Evolutionary conservation across 2,329 filamentous ascomycete genomes (phyloP).

Genomic region (Penicillium psychrosexuale): DNA sequence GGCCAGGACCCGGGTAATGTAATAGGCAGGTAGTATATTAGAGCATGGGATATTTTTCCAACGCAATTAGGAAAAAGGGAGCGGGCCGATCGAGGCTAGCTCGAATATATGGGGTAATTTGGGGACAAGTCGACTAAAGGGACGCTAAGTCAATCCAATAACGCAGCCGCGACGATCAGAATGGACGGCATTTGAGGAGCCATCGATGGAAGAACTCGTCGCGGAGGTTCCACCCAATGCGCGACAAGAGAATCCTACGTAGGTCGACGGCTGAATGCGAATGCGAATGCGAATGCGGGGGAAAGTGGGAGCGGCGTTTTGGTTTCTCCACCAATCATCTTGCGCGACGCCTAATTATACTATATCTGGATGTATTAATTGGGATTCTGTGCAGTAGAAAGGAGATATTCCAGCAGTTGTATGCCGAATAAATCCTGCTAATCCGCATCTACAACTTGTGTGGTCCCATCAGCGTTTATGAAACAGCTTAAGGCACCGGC

Average conservation of each 20-base stretch:
- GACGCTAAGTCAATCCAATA: neutral
- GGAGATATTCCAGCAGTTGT: neutral
- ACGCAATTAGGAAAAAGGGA: neutral
- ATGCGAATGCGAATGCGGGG: conserved; percentile 15
- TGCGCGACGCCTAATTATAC: neutral
- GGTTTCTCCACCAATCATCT: conserved; percentile 39
- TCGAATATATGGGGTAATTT: conserved; percentile 4
- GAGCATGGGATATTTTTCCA: neutral
- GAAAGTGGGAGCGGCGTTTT: conserved; percentile 15
- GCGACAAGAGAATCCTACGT: conserved; percentile 5
- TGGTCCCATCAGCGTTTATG: neutral
- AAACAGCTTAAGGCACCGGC: neutral
- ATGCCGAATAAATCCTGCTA: neutral
- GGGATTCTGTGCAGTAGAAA: neutral
- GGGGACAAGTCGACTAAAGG: neutral
- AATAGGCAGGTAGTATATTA: neutral
- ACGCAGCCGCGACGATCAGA: neutral
- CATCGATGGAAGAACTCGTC: conserved; percentile 15
- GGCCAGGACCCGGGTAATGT: neutral
- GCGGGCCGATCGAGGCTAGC: neutral
- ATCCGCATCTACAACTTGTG: neutral
- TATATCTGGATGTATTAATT: neutral
- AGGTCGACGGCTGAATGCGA: conserved; percentile 9
- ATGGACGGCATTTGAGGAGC: conserved; percentile 7
- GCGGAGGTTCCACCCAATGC: conserved; percentile 8